Conservation (phyloP, 495 filamentous ascomycete genomes). For the Trichocladium uniseriatum region DNA sequence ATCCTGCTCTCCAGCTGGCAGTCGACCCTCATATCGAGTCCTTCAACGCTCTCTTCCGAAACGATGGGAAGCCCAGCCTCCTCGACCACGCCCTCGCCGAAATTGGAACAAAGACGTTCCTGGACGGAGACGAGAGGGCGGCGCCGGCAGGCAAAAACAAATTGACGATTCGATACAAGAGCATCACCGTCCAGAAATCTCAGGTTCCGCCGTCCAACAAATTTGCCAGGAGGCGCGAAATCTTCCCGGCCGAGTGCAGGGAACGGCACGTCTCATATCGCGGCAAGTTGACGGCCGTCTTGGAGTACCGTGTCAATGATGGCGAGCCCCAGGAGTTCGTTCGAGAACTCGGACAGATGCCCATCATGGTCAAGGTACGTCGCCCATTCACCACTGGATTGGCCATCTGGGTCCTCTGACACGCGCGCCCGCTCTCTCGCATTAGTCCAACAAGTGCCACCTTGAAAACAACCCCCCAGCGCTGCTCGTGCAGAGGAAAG, state of each 20-base stretch:
- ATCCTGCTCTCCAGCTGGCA: slow-evolving; percentile 72
- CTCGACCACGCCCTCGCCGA: slow-evolving; percentile 71
- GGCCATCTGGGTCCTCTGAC: not conserved
- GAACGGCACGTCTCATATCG: slow-evolving; percentile 89
- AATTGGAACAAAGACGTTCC: slow-evolving; percentile 78
- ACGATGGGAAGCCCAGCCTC: slow-evolving; percentile 49
- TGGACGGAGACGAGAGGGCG: slow-evolving; percentile 61
- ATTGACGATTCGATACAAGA: slow-evolving; percentile 61
- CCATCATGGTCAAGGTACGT: slow-evolving; percentile 80
- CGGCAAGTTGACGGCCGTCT: slow-evolving; percentile 67
- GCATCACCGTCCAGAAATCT: slow-evolving; percentile 70
- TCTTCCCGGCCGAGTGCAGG: slow-evolving; percentile 86
- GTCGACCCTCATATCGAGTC: slow-evolving; percentile 86
- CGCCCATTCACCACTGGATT: not conserved
- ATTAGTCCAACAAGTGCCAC: slow-evolving; percentile 77
- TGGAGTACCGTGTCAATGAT: slow-evolving; percentile 79
- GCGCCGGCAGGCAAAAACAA: slow-evolving; percentile 54
- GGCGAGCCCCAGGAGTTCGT: slow-evolving; percentile 70
- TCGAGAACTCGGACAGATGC: slow-evolving; percentile 77
- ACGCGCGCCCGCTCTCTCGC: slow-evolving; percentile 5
- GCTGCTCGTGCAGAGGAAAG: slow-evolving; percentile 71
- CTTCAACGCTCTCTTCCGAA: slow-evolving; percentile 86
- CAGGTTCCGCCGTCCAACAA: slow-evolving; percentile 70
- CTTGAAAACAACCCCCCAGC: slow-evolving; percentile 75
- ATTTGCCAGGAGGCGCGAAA: slow-evolving; percentile 66